Evolutionary conservation across 164 flowering plant species (phyloP).

Genomic region (Cinnamomum chago): DNA sequence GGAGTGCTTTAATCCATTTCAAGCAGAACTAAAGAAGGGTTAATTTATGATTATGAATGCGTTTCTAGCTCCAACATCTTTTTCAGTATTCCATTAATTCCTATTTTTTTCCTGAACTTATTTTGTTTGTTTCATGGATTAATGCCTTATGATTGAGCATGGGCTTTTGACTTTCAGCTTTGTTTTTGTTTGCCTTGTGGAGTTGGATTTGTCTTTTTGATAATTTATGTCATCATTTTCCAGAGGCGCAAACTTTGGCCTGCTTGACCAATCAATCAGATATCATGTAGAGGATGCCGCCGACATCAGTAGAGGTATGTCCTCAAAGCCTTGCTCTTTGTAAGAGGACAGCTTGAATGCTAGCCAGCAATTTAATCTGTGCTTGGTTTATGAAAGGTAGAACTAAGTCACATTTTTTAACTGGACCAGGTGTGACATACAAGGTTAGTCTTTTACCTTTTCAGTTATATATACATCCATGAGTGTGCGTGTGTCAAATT

Average conservation of each 20-base stretch:
- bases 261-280: slow-evolving; percentile 57
- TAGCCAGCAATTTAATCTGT: background rate
- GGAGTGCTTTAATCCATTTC: too few relatives aligned
- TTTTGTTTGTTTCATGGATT: background rate
- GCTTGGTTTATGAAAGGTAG: background rate
- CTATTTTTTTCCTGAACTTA: too few relatives aligned
- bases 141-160: too few relatives aligned
- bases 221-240: slow-evolving; percentile 3
- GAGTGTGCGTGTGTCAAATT: too few relatives aligned
- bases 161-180: background rate
- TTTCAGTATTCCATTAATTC: too few relatives aligned
- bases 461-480: too few relatives aligned
- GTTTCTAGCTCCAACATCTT: too few relatives aligned
- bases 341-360: background rate
- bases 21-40: too few relatives aligned
- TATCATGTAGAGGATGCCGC: slow-evolving; percentile 49
- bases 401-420: too few relatives aligned
- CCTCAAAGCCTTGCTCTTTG: slow-evolving; percentile 2
- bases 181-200: background rate
- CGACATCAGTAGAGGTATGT: slow-evolving; percentile 51
- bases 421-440: too few relatives aligned
- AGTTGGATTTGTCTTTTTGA: background rate
- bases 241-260: slow-evolving; percentile 38
- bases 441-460: too few relatives aligned
- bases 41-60: too few relatives aligned